Conservation (phyloP, 106 monocot species). For the Narthecium ossifragum region DNA sequence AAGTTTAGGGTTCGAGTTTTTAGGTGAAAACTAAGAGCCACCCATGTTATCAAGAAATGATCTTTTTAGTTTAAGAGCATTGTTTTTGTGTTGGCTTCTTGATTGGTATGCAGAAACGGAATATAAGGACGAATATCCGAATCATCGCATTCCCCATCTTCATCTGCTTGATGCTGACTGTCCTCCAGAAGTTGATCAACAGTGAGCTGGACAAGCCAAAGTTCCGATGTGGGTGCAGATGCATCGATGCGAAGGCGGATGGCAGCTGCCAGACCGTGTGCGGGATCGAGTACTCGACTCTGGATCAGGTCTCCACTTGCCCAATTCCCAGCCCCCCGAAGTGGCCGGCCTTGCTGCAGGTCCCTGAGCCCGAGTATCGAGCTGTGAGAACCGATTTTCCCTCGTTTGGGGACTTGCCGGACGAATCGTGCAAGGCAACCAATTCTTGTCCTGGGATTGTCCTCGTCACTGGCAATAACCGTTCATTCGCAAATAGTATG, state of each 20-base stretch:
- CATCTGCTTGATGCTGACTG: slow-evolving; percentile 33
- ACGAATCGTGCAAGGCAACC: slow-evolving; percentile 24
- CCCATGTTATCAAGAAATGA: background rate
- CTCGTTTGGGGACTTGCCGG: slow-evolving; percentile 23
- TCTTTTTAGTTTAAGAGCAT: background rate
- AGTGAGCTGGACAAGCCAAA: slow-evolving; percentile 38
- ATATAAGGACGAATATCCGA: slow-evolving; percentile 34
- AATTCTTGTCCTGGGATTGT: slow-evolving; percentile 38
- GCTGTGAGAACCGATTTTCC: background rate
- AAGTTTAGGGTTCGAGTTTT: too few relatives aligned
- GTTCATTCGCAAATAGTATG: slow-evolving; percentile 36
- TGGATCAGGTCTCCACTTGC: slow-evolving; percentile 30
- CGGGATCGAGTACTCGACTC: slow-evolving; percentile 45
- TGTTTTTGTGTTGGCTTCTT: too few relatives aligned
- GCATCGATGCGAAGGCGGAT: slow-evolving; percentile 12
- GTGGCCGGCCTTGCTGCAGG: slow-evolving; percentile 54
- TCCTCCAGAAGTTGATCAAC: slow-evolving; percentile 34
- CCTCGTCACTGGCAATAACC: slow-evolving; percentile 46
- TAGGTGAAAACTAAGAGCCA: background rate
- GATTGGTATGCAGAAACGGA: slow-evolving; percentile 33
- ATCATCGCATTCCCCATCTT: slow-evolving; percentile 34
- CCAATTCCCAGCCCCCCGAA: slow-evolving; percentile 32
- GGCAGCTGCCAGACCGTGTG: slow-evolving; percentile 31
- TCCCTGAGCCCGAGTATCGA: slow-evolving; percentile 31
- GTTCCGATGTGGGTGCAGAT: slow-evolving; percentile 40